These are phyloP conservation scores for Cladosporium halotolerans DNA, from an alignment of 2,329 filamentous ascomycete genomes.

Conservation along the genomic window DNA sequence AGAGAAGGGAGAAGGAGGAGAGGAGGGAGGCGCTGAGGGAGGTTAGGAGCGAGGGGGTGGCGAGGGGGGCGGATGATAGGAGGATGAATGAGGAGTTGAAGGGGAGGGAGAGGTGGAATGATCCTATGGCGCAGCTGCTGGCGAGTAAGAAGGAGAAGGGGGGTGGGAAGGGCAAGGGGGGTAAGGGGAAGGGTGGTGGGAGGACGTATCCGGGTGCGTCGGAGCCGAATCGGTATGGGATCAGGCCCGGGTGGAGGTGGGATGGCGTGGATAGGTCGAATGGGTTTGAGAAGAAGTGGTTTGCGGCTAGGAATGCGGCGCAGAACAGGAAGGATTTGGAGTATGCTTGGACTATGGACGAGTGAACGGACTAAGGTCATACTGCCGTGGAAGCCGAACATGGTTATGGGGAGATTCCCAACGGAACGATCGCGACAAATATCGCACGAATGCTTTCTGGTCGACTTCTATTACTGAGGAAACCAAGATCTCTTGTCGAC, in stretches of 20 bases:
- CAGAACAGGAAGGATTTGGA: conserved; percentile 72
- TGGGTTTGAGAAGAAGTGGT: conserved; percentile 89
- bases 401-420: background rate
- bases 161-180: conserved; percentile 38
- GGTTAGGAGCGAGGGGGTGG: conserved; percentile 74
- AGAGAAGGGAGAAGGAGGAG: conserved; percentile 60
- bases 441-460: no score
- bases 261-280: conserved; percentile 93
- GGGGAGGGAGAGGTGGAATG: conserved; percentile 77
- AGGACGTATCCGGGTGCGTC: conserved; percentile 71
- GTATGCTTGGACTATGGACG: conserved; percentile 96
- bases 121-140: conserved; percentile 81
- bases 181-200: conserved; percentile 46
- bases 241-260: conserved; percentile 88
- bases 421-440: background rate
- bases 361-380: conserved; percentile 39
- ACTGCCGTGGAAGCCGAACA: background rate
- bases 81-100: conserved; percentile 80
- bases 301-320: conserved; percentile 75
- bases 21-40: conserved; percentile 66
- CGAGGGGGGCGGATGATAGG: conserved; percentile 74
- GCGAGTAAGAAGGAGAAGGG: conserved; percentile 46
- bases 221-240: conserved; percentile 88
- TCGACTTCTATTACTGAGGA: no score
- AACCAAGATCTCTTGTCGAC: no score